Conservation (phyloP, 768 basidiomycete genomes). For the Amanita thiersii region DNA sequence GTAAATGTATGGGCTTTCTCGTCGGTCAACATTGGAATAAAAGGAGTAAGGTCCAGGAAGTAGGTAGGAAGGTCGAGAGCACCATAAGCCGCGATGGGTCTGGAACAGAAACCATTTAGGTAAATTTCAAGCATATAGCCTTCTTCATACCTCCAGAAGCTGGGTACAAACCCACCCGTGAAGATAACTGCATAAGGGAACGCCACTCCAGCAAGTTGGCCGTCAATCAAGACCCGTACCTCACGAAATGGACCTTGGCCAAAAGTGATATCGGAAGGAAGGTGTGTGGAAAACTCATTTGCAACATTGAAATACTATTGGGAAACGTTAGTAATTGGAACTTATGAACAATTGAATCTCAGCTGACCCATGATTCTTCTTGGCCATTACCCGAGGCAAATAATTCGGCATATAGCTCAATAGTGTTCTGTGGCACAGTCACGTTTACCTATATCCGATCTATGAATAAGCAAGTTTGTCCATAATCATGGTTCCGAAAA, state of each 20-base stretch:
- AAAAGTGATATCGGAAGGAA: slow-evolving; percentile 1
- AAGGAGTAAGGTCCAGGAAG: slow-evolving; percentile 4
- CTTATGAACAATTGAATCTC: not conserved
- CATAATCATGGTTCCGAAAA: not conserved
- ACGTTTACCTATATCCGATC: too few species aligned
- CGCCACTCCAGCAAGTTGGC: slow-evolving; percentile 4
- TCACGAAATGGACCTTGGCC: slow-evolving; percentile 6
- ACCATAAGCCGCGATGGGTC: slow-evolving; percentile 4
- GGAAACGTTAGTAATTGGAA: not conserved
- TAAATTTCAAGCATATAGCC: too few species aligned
- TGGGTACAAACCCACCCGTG: slow-evolving; percentile 4
- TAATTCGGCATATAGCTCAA: not conserved
- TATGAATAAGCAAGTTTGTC: too few species aligned
- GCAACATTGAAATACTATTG: slow-evolving; percentile 6
- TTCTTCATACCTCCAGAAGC: slow-evolving; percentile 6
- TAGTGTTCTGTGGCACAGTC: not conserved
- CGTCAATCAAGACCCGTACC: slow-evolving; percentile 7
- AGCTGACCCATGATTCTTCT: not conserved
- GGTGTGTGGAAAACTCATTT: slow-evolving; percentile 1
- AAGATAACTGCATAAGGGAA: slow-evolving; percentile 7
- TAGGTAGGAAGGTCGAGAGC: slow-evolving; percentile 6
- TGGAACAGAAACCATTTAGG: too few species aligned
- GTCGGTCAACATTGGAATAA: slow-evolving; percentile 28
- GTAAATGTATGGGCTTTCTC: slow-evolving; percentile 63
- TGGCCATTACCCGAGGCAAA: not conserved